Conservation (phyloP, 106 monocot genomes). For the Dendrobium catenatum region DNA sequence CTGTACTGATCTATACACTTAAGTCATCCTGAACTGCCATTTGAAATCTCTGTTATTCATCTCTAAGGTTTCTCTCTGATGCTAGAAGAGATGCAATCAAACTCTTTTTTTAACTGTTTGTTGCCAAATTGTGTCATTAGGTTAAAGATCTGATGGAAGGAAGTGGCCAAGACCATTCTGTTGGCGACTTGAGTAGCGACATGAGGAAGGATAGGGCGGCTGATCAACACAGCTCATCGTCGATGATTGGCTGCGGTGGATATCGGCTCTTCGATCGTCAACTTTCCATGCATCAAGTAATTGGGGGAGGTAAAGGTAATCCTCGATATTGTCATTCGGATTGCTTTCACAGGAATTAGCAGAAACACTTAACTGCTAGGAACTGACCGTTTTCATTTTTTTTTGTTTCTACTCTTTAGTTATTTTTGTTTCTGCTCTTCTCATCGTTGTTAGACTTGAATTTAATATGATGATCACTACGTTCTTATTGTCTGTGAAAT, state of each 20-base stretch:
- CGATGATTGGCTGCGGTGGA: slow-evolving; percentile 11
- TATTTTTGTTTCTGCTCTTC: neutral
- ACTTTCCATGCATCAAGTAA: slow-evolving; percentile 64
- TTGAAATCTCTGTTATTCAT: neutral
- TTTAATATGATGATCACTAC: neutral
- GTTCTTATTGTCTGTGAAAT: neutral
- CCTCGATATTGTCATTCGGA: neutral
- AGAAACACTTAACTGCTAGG: neutral
- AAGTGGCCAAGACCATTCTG: slow-evolving; percentile 7
- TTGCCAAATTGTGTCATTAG: neutral
- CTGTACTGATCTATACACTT: too few relatives aligned
- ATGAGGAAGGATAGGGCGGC: slow-evolving; percentile 35
- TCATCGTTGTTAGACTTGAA: neutral
- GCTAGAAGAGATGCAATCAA: neutral
- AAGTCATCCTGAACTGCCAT: too few relatives aligned
- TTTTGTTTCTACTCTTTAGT: neutral
- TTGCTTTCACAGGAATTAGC: neutral
- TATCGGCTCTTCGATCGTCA: slow-evolving; percentile 64
- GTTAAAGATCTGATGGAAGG: slow-evolving; percentile 17
- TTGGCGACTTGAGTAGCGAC: slow-evolving; percentile 17
- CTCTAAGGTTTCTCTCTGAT: neutral
- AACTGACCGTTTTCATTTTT: neutral
- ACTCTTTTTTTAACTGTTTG: neutral
- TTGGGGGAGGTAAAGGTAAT: slow-evolving; percentile 73
- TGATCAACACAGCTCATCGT: slow-evolving; percentile 30